Percentiles rank a stretch among this genome's conserved stretches.
These are phyloP conservation scores for Candida palmyrensis DNA, from an alignment of 805 yeast genomes.

Conservation along the genomic window DNA sequence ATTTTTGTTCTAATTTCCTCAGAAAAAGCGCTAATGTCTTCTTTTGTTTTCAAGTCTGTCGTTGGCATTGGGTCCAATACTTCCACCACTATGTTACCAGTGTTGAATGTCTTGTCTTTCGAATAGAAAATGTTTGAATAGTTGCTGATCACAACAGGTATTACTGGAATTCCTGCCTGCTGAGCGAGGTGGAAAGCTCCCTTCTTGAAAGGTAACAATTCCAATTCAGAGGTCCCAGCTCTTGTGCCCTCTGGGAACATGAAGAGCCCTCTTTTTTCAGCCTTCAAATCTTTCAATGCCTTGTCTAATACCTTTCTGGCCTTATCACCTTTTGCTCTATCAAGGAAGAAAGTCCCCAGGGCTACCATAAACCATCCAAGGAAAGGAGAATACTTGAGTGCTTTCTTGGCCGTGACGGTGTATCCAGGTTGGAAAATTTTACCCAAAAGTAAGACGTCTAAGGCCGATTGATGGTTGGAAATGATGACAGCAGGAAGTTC, in stretches of 20 bases:
- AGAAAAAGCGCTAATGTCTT: constrained; percentile 61
- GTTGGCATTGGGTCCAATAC: constrained; percentile 83
- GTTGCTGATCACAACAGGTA: constrained; percentile 86
- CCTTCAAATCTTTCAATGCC: constrained; percentile 61
- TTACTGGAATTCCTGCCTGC: constrained; percentile 83
- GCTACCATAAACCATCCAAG: constrained; percentile 96
- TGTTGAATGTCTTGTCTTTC: constrained; percentile 56
- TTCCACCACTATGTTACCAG: constrained; percentile 71
- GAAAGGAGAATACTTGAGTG: constrained; percentile 78
- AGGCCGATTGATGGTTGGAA: constrained; percentile 86
- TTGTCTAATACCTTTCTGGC: constrained; percentile 69
- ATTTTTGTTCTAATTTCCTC: constrained; percentile 54
- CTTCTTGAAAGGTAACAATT: constrained; percentile 83
- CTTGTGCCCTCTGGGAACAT: constrained; percentile 98
- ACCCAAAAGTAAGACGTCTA: constrained; percentile 81
- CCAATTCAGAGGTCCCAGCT: constrained; percentile 65
- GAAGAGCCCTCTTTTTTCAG: constrained; percentile 68
- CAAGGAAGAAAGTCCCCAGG: constrained; percentile 87
- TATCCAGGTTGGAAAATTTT: constrained; percentile 81
- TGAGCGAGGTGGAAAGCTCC: constrained; percentile 98
- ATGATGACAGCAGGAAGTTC: constrained; percentile 72
- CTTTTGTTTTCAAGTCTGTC: constrained; percentile 54
- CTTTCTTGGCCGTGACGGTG: constrained; percentile 88
- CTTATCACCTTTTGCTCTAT: constrained; percentile 70
- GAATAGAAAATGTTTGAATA: constrained; percentile 69